Percentiles rank a stretch among this genome's conserved stretches.
Evolutionary conservation across 129 eudicot species (phyloP).

Genomic region (Saposhnikovia divaricata): DNA sequence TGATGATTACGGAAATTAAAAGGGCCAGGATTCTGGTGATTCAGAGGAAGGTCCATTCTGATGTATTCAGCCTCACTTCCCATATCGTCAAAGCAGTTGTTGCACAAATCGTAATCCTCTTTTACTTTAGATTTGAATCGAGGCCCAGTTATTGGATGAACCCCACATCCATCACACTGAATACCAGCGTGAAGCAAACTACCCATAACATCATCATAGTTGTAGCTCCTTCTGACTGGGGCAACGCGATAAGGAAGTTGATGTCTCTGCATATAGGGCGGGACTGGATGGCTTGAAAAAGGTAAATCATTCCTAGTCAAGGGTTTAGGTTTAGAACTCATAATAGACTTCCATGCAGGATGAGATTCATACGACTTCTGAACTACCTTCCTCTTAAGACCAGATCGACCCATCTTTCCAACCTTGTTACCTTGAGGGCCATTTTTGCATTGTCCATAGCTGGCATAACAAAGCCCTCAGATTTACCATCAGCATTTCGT

Average conservation of each 20-base stretch:
- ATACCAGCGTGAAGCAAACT: slow-evolving; percentile 63
- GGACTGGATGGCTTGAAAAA: slow-evolving; percentile 24
- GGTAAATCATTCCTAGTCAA: slow-evolving; percentile 24
- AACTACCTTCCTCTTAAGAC: slow-evolving; percentile 13
- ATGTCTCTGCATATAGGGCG: slow-evolving; percentile 22
- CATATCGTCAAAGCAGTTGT: slow-evolving; percentile 42
- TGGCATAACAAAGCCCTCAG: slow-evolving; percentile 15
- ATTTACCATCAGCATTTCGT: slow-evolving; percentile 13
- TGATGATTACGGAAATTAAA: no score
- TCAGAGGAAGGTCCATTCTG: slow-evolving; percentile 61
- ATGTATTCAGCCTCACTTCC: slow-evolving; percentile 55
- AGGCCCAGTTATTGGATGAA: slow-evolving; percentile 70
- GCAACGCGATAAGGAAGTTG: slow-evolving; percentile 15
- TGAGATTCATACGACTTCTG: neutral
- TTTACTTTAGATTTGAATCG: slow-evolving; percentile 83
- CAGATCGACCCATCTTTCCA: slow-evolving; percentile 13
- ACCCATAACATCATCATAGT: slow-evolving; percentile 27
- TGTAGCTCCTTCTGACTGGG: slow-evolving; percentile 28
- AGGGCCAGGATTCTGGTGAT: no score
- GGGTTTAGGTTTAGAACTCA: neutral
- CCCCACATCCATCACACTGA: slow-evolving; percentile 81
- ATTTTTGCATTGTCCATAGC: slow-evolving; percentile 15
- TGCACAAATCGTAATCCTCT: slow-evolving; percentile 75
- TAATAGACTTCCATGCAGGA: neutral
- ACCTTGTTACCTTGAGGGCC: neutral